A percentile compares a stretch with the other conserved stretches of the same genome.
These are phyloP conservation scores for Sideroxylon spinosum DNA, from an alignment of 179 eudicot genomes.

Conservation along the genomic window DNA sequence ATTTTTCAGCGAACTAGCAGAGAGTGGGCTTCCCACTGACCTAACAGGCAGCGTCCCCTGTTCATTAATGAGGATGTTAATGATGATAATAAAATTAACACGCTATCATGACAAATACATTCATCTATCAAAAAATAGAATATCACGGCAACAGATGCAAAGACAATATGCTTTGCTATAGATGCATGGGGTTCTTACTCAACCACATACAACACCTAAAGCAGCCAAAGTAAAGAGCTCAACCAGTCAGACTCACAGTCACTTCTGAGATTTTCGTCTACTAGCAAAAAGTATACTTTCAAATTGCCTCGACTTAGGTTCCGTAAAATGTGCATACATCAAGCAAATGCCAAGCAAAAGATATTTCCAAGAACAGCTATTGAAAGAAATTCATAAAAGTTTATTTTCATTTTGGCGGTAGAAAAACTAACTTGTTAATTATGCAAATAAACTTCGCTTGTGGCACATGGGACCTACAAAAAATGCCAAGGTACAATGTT, in stretches of 20 bases:
- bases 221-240: not conserved
- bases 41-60: conserved; percentile 53
- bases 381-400: not conserved
- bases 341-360: not conserved
- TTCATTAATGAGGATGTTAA: conserved; percentile 14
- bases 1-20: conserved; percentile 50
- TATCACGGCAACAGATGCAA: not conserved
- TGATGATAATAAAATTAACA: conserved; percentile 8
- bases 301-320: not conserved
- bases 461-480: not conserved
- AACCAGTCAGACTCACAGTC: not conserved
- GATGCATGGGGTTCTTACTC: not conserved
- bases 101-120: not conserved
- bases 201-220: not conserved
- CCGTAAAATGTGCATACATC: not conserved
- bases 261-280: not conserved
- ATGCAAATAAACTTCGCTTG: not conserved
- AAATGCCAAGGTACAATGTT: not conserved
- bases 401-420: not conserved
- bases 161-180: not conserved
- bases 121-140: too few relatives aligned
- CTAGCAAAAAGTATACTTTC: not conserved
- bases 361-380: not conserved
- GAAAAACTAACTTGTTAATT: not conserved
- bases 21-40: conserved; percentile 50